Percentiles rank a stretch among this genome's conserved stretches.
These are phyloP conservation scores for Cladosporium austrohemisphaericum DNA, from an alignment of 2,329 filamentous ascomycete species.

Conservation along the genomic window DNA sequence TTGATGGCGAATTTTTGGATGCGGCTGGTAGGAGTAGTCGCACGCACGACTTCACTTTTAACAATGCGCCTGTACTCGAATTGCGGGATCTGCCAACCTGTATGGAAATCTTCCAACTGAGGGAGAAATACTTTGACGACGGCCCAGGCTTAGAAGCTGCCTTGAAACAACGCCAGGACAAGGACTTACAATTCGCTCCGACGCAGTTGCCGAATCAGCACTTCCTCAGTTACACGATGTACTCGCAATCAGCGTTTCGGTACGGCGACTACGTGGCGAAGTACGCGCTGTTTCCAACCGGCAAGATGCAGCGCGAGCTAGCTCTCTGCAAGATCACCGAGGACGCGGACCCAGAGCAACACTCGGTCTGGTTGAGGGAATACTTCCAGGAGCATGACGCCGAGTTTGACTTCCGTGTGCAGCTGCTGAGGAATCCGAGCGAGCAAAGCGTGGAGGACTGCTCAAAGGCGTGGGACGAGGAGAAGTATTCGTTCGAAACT, in stretches of 20 bases:
- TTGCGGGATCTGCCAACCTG: constrained; percentile 32
- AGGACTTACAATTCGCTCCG: constrained; percentile 29
- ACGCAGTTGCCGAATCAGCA: constrained; percentile 34
- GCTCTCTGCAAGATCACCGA: constrained; percentile 19
- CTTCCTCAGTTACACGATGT: constrained; percentile 35
- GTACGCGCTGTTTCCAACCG: constrained; percentile 28
- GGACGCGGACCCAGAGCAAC: constrained; percentile 23
- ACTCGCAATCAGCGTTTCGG: constrained; percentile 31
- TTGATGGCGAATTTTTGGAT: constrained; percentile 20
- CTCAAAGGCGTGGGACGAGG: constrained; percentile 32
- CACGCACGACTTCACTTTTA: constrained; percentile 33
- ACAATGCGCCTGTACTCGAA: constrained; percentile 33
- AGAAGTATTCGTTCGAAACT: constrained; percentile 30
- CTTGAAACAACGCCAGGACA: constrained; percentile 31
- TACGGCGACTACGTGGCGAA: constrained; percentile 32
- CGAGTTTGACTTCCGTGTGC: constrained; percentile 33
- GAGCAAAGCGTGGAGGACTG: constrained; percentile 33
- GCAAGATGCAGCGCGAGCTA: constrained; percentile 21
- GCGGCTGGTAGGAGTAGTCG: constrained; percentile 13
- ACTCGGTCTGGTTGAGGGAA: constrained; percentile 28
- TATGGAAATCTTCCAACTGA: constrained; percentile 32
- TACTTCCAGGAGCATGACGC: constrained; percentile 25
- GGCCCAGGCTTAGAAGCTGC: constrained; percentile 20
- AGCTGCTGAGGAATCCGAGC: constrained; percentile 28
- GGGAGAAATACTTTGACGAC: constrained; percentile 31